Percentiles rank a stretch among this genome's conserved stretches.
phyloP scores from a whole-genome alignment of 2,329 filamentous ascomycete species.

The Orbilia quercus region DNA sequence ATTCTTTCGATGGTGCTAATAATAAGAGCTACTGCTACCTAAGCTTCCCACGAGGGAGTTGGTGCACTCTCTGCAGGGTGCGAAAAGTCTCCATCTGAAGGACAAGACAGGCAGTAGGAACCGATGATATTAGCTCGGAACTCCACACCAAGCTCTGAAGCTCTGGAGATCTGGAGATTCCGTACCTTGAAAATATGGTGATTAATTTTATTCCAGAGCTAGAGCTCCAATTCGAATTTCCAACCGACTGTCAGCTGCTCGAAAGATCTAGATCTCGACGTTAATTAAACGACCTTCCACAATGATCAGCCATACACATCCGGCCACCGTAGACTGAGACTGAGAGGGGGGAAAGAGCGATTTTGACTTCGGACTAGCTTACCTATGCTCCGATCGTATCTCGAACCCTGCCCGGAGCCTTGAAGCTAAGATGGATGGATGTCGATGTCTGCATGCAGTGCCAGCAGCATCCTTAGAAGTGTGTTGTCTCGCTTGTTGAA shows the following conservation, averaged over 20 bases:
- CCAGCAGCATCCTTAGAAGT: neutral
- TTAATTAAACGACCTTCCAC: neutral
- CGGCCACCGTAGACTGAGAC: too few relatives aligned
- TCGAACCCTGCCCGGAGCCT: slow-evolving; percentile 1
- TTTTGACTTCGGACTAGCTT: too few relatives aligned
- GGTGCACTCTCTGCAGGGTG: slow-evolving; percentile 8
- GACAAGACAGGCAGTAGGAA: slow-evolving; percentile 17
- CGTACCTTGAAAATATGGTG: slow-evolving; percentile 4
- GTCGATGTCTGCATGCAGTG: slow-evolving; percentile 31
- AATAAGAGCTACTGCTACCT: neutral
- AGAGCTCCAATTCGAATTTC: neutral
- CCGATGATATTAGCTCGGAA: neutral
- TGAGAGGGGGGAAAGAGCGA: too few relatives aligned
- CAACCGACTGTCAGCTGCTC: neutral
- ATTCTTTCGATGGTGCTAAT: slow-evolving; percentile 34
- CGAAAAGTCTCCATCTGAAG: slow-evolving; percentile 2
- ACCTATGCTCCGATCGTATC: neutral
- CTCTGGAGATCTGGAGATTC: slow-evolving; percentile 1
- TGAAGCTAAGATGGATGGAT: too few relatives aligned
- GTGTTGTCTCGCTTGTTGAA: neutral
- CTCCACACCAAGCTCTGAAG: neutral
- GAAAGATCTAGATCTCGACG: neutral
- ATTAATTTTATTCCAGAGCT: slow-evolving; percentile 2
- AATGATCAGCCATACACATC: too few relatives aligned
- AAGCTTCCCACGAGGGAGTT: neutral